phyloP scores from a whole-genome alignment of 345 rosid genomes.

The Turritis glabra region DNA sequence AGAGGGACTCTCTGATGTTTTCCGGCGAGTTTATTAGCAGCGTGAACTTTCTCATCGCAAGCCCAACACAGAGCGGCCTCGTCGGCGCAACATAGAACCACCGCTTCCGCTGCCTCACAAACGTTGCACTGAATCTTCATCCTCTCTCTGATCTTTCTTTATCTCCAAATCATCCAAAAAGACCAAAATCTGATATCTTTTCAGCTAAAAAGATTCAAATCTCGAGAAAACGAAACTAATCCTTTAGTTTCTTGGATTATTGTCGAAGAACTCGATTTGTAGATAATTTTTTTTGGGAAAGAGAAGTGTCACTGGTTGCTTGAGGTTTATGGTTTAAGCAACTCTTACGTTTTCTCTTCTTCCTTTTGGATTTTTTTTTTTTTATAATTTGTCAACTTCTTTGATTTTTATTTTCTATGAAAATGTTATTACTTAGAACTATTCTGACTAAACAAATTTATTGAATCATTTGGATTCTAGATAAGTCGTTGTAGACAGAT shows the following conservation, averaged over 20 bases:
- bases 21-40: constrained; percentile 93
- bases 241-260: background rate
- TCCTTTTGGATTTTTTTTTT: background rate
- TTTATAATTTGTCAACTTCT: too few species aligned
- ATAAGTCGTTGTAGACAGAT: constrained; percentile 18
- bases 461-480: background rate
- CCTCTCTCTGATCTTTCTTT: background rate
- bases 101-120: constrained; percentile 91
- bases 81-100: constrained; percentile 95
- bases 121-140: constrained; percentile 99
- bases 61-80: constrained; percentile 96
- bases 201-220: constrained; percentile 6
- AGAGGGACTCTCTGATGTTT: constrained; percentile 95
- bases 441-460: background rate
- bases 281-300: too few species aligned
- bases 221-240: background rate
- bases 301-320: constrained; percentile 1
- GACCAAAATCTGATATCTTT: background rate
- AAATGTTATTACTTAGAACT: constrained; percentile 5
- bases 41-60: constrained; percentile 90
- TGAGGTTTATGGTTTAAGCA: constrained; percentile 48
- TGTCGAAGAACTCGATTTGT: constrained; percentile 11
- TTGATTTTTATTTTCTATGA: background rate
- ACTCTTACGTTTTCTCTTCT: constrained; percentile 20
- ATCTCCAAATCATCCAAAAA: constrained; percentile 14